A percentile compares a stretch with the other conserved stretches of the same genome.
These are phyloP conservation scores for Tuber calosporum DNA, from an alignment of 495 filamentous ascomycete species.

Conservation along the genomic window DNA sequence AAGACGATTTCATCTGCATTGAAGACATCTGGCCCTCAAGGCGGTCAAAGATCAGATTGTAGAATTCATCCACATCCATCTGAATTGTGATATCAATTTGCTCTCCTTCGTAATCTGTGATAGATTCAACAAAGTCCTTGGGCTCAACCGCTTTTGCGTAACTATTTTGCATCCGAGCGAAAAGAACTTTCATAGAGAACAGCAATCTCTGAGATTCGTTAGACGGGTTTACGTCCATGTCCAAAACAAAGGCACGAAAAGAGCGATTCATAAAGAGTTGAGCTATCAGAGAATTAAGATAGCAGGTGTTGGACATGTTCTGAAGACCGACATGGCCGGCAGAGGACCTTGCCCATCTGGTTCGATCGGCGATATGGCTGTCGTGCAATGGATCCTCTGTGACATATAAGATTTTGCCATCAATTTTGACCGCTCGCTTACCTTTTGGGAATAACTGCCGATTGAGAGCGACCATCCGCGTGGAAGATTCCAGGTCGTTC, in stretches of 20 bases:
- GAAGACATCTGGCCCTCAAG: conserved; percentile 76
- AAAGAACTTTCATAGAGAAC: conserved; percentile 68
- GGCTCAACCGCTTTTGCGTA: conserved; percentile 66
- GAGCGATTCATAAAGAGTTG: conserved; percentile 94
- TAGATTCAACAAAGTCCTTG: conserved; percentile 60
- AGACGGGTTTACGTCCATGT: conserved; percentile 51
- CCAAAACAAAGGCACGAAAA: conserved; percentile 79
- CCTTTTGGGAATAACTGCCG: conserved; percentile 35
- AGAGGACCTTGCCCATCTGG: conserved; percentile 58
- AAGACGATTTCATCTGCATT: conserved; percentile 60
- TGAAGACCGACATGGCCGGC: conserved; percentile 74
- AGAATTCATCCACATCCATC: conserved; percentile 98
- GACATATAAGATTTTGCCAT: conserved; percentile 15
- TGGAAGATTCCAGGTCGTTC: conserved; percentile 28
- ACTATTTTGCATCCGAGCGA: conserved; percentile 77
- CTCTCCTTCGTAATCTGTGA: conserved; percentile 75
- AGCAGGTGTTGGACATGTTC: conserved; percentile 95
- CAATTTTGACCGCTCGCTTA: conserved; percentile 8
- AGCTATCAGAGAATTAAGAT: conserved; percentile 89
- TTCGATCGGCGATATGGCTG: conserved; percentile 47
- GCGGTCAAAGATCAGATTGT: conserved; percentile 82
- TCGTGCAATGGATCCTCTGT: conserved; percentile 32
- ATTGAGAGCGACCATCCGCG: conserved; percentile 33
- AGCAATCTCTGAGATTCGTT: conserved; percentile 60
- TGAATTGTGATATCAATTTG: conserved; percentile 81